Evolutionary conservation across 148 eudicot genomes (phyloP), one percentile per base, ranked within the genome.

Genomic region (Polygonum maritimum): DNA sequence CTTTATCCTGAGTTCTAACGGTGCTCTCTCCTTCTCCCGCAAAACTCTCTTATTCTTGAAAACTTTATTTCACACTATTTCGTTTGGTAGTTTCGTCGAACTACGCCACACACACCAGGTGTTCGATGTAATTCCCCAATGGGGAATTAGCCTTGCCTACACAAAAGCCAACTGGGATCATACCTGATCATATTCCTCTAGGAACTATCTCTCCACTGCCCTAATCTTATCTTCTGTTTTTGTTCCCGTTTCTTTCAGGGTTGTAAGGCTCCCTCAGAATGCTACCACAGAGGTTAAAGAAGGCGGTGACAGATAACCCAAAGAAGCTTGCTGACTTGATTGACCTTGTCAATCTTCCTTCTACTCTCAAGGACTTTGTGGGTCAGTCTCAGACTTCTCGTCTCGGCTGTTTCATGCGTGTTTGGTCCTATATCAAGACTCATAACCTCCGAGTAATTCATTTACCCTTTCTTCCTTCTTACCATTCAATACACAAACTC

Each of bases 351-450:
- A 94, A 94, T 87, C 88, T 92, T 16, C 97, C 98, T 54, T 86
- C 93, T 67, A 85, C 86, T 12, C 85, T 94, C 60, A 78, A 91
- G 65, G 95, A 90, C 21, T 94, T 94, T 79, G 69, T 94, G 82
- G 98, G 98, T 55, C 92, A 86, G 80, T 88, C 98, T 69, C 97
- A 87, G 81, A 84, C 76, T 78, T 94, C 98, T 51, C 97, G 85
- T 11, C 85, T 92, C 76, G 88, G 87, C 38, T 94, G 92, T 77
- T 94, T 94, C 84, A 90, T 76, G 87, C 85, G 86, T 73, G 96
- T 92, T 78, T 94, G 97, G 97, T 86, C 90, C 13, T 89, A 94
- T 79, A 92, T 94, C 87, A 94, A 94, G 82, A 77, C 83, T 69
- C 85, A 94, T 65, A 90, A 90, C 76, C 96, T 94, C 85, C 98